Percentiles rank a stretch among this genome's conserved stretches.
Conservation (phyloP, 2,329 filamentous ascomycete species). For the Aspergillus flavus region DNA sequence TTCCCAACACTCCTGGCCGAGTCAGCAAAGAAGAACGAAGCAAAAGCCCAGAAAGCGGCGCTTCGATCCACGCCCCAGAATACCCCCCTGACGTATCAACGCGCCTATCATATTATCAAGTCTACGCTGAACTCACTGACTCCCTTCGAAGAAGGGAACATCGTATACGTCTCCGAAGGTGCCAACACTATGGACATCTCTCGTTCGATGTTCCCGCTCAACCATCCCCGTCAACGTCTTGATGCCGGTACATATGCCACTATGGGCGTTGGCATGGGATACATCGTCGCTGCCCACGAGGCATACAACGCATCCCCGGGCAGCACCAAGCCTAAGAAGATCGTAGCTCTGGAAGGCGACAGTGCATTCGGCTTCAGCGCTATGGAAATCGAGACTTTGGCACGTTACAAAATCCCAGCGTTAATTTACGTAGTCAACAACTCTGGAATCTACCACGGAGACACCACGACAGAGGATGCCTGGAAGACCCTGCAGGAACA, state of each 20-base stretch:
- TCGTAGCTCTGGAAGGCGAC: constrained; percentile 60
- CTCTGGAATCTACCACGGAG: constrained; percentile 54
- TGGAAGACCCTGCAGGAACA: constrained; percentile 51
- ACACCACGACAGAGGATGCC: constrained; percentile 41
- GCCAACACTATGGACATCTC: constrained; percentile 66
- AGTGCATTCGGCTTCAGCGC: constrained; percentile 59
- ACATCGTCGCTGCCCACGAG: constrained; percentile 58
- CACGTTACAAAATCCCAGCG: constrained; percentile 56
- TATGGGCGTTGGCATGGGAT: constrained; percentile 62
- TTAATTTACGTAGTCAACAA: constrained; percentile 62
- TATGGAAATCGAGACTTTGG: constrained; percentile 61
- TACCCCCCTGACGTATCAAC: constrained; percentile 53
- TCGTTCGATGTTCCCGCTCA: constrained; percentile 56
- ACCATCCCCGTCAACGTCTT: constrained; percentile 57
- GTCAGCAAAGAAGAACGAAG: constrained; percentile 50
- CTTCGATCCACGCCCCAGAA: constrained; percentile 34
- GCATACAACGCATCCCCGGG: constrained; percentile 55
- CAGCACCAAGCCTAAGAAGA: constrained; percentile 48
- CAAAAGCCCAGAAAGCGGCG: constrained; percentile 47
- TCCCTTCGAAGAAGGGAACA: constrained; percentile 48
- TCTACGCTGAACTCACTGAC: constrained; percentile 50
- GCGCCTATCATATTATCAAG: constrained; percentile 57
- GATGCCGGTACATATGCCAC: constrained; percentile 63
- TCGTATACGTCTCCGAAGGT: constrained; percentile 61
- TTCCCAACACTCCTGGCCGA: constrained; percentile 34